These are phyloP conservation scores for Tricholoma saponaceum DNA, from an alignment of 768 basidiomycete genomes.

Conservation along the genomic window DNA sequence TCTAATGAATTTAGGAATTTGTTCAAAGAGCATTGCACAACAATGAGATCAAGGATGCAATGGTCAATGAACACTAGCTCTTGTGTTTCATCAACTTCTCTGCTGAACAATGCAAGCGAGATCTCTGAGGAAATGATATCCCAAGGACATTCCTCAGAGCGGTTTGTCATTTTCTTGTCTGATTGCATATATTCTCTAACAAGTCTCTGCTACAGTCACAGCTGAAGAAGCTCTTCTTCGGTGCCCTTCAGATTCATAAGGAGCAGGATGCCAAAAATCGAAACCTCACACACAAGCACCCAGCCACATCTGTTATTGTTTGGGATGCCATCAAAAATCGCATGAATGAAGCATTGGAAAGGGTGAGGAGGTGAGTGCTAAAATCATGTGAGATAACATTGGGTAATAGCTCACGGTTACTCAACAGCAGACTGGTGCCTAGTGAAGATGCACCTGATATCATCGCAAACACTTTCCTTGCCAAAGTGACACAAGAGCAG, in stretches of 20 bases:
- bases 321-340: conserved; percentile 22
- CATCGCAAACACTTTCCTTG: conserved; percentile 26
- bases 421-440: conserved; percentile 18
- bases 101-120: conserved; percentile 20
- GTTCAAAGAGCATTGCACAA: conserved; percentile 1
- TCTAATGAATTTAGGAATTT: not conserved
- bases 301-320: conserved; percentile 18
- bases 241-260: conserved; percentile 24
- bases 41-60: conserved; percentile 17
- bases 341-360: conserved; percentile 23
- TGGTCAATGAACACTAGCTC: conserved; percentile 26
- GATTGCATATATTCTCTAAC: not conserved
- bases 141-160: conserved; percentile 26
- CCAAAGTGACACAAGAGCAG: conserved; percentile 20
- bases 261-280: conserved; percentile 23
- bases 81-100: conserved; percentile 21
- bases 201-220: conserved; percentile 19
- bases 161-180: conserved; percentile 13
- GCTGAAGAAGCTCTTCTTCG: conserved; percentile 27
- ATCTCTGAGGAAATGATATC: conserved; percentile 14
- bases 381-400: not conserved
- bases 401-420: not conserved
- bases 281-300: conserved; percentile 9
- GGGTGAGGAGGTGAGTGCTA: conserved; percentile 11
- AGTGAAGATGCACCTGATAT: conserved; percentile 27